Evolutionary conservation across 2,329 filamentous ascomycete genomes (phyloP).

Genomic region (Cadophora luteo-olivacea): DNA sequence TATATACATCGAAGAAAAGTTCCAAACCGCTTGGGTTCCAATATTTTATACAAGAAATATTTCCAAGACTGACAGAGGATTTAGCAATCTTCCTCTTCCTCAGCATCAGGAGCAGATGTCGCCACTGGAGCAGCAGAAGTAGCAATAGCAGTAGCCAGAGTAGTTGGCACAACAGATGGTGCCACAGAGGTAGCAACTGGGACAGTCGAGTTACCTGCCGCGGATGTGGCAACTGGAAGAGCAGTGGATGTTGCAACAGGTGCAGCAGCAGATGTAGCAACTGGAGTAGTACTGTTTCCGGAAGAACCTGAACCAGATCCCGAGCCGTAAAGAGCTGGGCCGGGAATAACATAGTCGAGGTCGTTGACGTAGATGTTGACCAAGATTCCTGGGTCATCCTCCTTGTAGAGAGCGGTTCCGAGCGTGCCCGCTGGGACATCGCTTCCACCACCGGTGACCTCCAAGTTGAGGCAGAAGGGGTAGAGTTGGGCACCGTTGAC

Average conservation of each 20-base stretch:
- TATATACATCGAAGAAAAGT: conserved; percentile 1
- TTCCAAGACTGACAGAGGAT: neutral
- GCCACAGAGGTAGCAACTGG: conserved; percentile 21
- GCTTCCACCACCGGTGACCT: conserved; percentile 52
- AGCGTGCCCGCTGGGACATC: conserved; percentile 45
- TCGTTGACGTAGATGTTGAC: conserved; percentile 48
- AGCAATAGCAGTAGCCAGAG: conserved; percentile 10
- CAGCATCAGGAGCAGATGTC: conserved; percentile 18
- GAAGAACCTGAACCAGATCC: conserved; percentile 8
- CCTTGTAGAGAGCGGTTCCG: conserved; percentile 50
- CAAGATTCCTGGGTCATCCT: conserved; percentile 52
- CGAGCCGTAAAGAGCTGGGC: conserved; percentile 43
- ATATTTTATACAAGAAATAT: neutral
- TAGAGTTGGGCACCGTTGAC: conserved; percentile 56
- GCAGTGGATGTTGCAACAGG: neutral
- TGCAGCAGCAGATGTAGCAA: conserved; percentile 11
- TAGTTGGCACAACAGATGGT: conserved; percentile 30
- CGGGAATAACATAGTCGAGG: conserved; percentile 44
- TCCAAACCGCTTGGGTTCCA: neutral
- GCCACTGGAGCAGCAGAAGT: conserved; percentile 25
- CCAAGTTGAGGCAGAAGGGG: conserved; percentile 57
- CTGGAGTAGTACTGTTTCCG: conserved; percentile 2
- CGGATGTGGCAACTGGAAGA: neutral
- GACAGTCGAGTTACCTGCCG: conserved; percentile 19
- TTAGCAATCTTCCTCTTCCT: neutral